A percentile compares a stretch with the other conserved stretches of the same genome.
Conservation (phyloP, 768 basidiomycete species). For the Dentipellis fragilis region DNA sequence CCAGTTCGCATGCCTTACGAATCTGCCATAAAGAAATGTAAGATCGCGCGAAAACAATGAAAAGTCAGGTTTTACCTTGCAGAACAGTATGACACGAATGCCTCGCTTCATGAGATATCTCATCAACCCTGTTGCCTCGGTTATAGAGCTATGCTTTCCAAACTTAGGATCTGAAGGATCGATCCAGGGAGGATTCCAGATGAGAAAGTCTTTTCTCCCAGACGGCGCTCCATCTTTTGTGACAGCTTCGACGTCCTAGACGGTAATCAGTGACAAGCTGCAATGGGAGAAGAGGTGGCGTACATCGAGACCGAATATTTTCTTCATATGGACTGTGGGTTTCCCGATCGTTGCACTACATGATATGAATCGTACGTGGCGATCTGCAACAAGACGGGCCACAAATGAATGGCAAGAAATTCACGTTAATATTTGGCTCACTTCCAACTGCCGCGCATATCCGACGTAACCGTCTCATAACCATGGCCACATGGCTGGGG, state of each 20-base stretch:
- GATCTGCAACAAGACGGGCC: slow-evolving; percentile 30
- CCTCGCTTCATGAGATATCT: slow-evolving; percentile 75
- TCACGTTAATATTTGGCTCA: slow-evolving; percentile 24
- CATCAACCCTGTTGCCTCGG: slow-evolving; percentile 66
- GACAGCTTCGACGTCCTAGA: slow-evolving; percentile 51
- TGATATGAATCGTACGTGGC: slow-evolving; percentile 55
- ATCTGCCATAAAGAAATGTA: slow-evolving; percentile 33
- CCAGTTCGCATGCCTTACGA: slow-evolving; percentile 74
- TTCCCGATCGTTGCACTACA: slow-evolving; percentile 85
- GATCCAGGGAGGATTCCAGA: slow-evolving; percentile 58
- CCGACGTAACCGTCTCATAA: slow-evolving; percentile 66
- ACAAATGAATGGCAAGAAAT: neutral
- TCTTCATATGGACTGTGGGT: slow-evolving; percentile 65
- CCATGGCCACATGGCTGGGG: slow-evolving; percentile 67
- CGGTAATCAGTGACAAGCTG: neutral
- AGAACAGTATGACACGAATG: slow-evolving; percentile 78
- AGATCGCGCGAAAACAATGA: neutral
- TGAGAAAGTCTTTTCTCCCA: slow-evolving; percentile 67
- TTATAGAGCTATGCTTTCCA: slow-evolving; percentile 39
- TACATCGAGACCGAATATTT: slow-evolving; percentile 57
- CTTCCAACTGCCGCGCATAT: slow-evolving; percentile 72
- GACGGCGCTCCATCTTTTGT: slow-evolving; percentile 78
- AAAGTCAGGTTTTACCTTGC: slow-evolving; percentile 42
- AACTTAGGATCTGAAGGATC: slow-evolving; percentile 44
- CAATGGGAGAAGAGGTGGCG: slow-evolving; percentile 1